phyloP scores from a whole-genome alignment of 306 rosid genomes.

The Datisca glomerata region DNA sequence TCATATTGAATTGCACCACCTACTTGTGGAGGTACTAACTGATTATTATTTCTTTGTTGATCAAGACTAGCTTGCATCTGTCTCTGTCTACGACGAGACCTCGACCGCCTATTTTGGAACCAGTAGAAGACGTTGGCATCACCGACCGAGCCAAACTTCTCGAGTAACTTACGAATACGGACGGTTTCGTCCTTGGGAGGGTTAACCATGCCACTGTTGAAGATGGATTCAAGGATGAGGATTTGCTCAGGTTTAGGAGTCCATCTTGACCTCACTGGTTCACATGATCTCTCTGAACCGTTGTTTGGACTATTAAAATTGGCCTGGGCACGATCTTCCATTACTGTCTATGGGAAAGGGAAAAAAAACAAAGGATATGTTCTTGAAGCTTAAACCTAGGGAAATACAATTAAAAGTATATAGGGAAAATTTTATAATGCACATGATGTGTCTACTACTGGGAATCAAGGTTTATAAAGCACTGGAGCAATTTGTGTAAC shows the following conservation, averaged over 20 bases:
- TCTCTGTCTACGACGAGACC: conserved; percentile 95
- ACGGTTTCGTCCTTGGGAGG: conserved; percentile 89
- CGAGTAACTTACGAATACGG: conserved; percentile 58
- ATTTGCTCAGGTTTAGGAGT: conserved; percentile 91
- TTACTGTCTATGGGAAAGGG: no score
- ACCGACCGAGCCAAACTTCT: conserved; percentile 78
- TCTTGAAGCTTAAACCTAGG: no score
- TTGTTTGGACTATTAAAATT: conserved; percentile 28
- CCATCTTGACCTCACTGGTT: conserved; percentile 89
- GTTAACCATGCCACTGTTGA: conserved; percentile 94
- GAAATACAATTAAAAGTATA: no score
- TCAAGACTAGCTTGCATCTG: conserved; percentile 58
- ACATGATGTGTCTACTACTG: no score
- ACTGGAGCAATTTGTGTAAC: no score
- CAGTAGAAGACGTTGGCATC: conserved; percentile 96
- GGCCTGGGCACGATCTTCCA: conserved; percentile 48
- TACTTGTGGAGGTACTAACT: neutral
- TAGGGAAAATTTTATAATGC: no score
- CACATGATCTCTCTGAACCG: conserved; percentile 34
- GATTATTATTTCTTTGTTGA: conserved; percentile 19
- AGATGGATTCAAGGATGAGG: conserved; percentile 82
- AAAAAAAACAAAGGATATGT: no score
- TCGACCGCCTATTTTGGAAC: conserved; percentile 92
- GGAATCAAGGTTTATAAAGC: no score
- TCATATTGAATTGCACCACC: conserved; percentile 33